Percentiles rank a stretch among this genome's conserved stretches.
These are phyloP conservation scores for Suillus lakei DNA, from an alignment of 768 basidiomycete species.

Conservation along the genomic window DNA sequence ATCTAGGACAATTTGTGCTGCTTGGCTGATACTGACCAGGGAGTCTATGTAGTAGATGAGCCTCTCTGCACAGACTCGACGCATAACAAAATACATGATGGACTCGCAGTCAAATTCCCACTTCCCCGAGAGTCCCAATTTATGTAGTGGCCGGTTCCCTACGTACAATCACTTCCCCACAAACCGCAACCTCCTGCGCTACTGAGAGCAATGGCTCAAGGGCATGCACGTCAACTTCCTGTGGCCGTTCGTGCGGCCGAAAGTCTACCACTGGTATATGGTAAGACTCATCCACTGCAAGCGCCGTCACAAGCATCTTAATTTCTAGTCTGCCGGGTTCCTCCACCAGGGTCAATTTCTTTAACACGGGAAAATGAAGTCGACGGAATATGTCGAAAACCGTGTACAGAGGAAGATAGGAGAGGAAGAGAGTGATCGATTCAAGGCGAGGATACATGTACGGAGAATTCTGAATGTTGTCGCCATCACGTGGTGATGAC, in stretches of 20 bases:
- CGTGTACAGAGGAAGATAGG: too few species aligned
- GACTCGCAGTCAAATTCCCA: too few species aligned
- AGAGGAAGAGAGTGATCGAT: not conserved
- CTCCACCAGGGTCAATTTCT: not conserved
- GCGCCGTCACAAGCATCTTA: not conserved
- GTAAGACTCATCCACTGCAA: not conserved
- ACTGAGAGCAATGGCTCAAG: not conserved
- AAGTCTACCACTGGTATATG: not conserved
- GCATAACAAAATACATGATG: too few species aligned
- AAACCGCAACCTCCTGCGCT: not conserved
- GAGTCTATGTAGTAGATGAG: too few species aligned
- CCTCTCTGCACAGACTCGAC: too few species aligned
- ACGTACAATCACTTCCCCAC: not conserved
- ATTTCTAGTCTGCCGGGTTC: not conserved
- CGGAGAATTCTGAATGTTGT: too few species aligned
- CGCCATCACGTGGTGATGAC: too few species aligned
- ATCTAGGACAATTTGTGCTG: too few species aligned
- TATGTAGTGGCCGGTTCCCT: not conserved
- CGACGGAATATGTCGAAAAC: too few species aligned
- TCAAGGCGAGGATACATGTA: not conserved
- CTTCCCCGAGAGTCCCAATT: not conserved
- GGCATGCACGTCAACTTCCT: too few species aligned
- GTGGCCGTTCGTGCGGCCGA: too few species aligned
- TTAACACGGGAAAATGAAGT: not conserved
- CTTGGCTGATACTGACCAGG: too few species aligned